These are phyloP conservation scores for Trichoderma citrinoviride DNA, from an alignment of 2,329 filamentous ascomycete genomes.

Conservation along the genomic window DNA sequence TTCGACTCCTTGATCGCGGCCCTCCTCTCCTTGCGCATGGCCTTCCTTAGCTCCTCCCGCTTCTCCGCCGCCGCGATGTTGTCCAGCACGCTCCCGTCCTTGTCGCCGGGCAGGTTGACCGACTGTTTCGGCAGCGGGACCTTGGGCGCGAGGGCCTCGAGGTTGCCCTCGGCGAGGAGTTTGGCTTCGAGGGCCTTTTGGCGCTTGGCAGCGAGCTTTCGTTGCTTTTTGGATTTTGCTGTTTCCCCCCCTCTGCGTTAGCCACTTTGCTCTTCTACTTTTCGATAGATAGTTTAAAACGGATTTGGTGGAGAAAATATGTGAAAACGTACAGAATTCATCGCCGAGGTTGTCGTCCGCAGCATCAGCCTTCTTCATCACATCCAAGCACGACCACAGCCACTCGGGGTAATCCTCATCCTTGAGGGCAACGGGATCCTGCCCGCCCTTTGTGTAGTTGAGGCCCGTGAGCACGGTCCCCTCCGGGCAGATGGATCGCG, in stretches of 20 bases:
- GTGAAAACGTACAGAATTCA: conserved; percentile 72
- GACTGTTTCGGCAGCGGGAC: conserved; percentile 75
- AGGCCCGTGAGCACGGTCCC: conserved; percentile 71
- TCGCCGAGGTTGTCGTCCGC: conserved; percentile 62
- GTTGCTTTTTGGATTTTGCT: conserved; percentile 85
- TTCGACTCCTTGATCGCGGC: conserved; percentile 80
- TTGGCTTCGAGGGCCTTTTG: conserved; percentile 55
- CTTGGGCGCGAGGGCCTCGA: conserved; percentile 63
- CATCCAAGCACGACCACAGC: conserved; percentile 72
- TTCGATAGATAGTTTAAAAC: no score
- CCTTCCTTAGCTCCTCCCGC: conserved; percentile 63
- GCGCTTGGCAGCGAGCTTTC: conserved; percentile 66
- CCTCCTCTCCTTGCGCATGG: conserved; percentile 72
- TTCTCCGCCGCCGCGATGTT: conserved; percentile 49
- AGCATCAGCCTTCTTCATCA: conserved; percentile 53
- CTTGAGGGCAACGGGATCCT: conserved; percentile 69
- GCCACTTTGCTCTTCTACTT: neutral
- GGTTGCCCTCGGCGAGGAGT: conserved; percentile 63
- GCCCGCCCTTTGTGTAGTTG: conserved; percentile 71
- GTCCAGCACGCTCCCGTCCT: conserved; percentile 42
- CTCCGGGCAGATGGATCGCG: conserved; percentile 55
- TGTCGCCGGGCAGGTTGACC: conserved; percentile 63
- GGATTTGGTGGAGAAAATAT: no score
- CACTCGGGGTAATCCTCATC: conserved; percentile 78
- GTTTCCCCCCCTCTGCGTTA: neutral